These are phyloP conservation scores for Geranomyces variabilis DNA, from an alignment of 192 early-diverging fungal genomes.

Conservation along the genomic window DNA sequence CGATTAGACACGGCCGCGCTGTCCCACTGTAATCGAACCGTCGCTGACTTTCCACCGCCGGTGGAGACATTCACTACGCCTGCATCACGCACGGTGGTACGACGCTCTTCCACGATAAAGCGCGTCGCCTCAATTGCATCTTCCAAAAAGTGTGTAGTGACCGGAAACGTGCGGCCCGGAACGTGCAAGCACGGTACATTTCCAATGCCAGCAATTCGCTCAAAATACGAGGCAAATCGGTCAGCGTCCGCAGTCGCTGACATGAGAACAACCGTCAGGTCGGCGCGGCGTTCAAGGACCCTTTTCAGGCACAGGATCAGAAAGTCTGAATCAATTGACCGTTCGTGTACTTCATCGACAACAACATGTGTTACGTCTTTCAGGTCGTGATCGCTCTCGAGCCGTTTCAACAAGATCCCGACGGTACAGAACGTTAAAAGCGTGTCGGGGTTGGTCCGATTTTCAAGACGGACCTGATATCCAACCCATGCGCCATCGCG, in stretches of 20 bases:
- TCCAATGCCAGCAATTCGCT: slow-evolving; percentile 11
- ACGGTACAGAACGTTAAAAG: slow-evolving; percentile 75
- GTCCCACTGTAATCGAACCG: slow-evolving; percentile 21
- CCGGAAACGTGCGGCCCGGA: slow-evolving; percentile 63
- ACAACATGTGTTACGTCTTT: slow-evolving; percentile 68
- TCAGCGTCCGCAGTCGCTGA: slow-evolving; percentile 73
- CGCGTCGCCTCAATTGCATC: slow-evolving; percentile 65
- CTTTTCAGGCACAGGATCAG: slow-evolving; percentile 65
- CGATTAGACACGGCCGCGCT: not conserved
- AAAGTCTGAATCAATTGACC: slow-evolving; percentile 77
- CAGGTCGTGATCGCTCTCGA: slow-evolving; percentile 66
- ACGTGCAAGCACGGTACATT: slow-evolving; percentile 47
- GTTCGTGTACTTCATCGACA: slow-evolving; percentile 82
- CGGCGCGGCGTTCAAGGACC: slow-evolving; percentile 40
- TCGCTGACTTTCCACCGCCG: slow-evolving; percentile 44
- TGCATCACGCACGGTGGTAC: slow-evolving; percentile 48
- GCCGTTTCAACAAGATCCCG: slow-evolving; percentile 69
- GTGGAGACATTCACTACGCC: slow-evolving; percentile 48
- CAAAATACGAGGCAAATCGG: slow-evolving; percentile 53
- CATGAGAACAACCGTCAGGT: slow-evolving; percentile 66
- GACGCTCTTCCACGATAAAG: slow-evolving; percentile 32
- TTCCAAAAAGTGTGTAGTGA: slow-evolving; percentile 60
- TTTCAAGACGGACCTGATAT: slow-evolving; percentile 75
- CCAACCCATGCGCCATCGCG: slow-evolving; percentile 61
- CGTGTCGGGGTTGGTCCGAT: slow-evolving; percentile 53